phyloP scores from a whole-genome alignment of 371 early-diverging fungal genomes.

The Sanchytrium tribonematis region DNA sequence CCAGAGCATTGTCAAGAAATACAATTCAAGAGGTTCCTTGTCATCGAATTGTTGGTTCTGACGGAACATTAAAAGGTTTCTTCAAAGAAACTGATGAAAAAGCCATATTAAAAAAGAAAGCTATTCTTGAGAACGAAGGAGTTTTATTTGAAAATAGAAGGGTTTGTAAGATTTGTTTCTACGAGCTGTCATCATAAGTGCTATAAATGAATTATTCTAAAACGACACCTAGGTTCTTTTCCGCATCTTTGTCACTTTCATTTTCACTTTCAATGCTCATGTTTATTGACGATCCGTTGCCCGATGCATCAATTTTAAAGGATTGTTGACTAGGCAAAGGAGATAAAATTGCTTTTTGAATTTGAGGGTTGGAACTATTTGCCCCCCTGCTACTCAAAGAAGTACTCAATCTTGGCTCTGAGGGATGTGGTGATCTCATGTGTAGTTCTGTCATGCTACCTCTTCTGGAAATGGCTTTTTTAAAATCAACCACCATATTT shows the following conservation, averaged over 20 bases:
- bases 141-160: neutral
- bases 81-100: neutral
- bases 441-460: neutral
- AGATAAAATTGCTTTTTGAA: neutral
- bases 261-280: neutral
- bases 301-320: no score
- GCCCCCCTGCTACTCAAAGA: neutral
- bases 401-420: neutral
- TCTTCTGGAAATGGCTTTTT: neutral
- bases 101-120: neutral
- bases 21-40: constrained; percentile 55
- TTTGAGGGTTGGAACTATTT: no score
- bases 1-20: constrained; percentile 37
- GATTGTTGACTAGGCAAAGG: neutral
- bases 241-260: no score
- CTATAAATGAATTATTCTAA: no score
- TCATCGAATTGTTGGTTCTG: constrained; percentile 39
- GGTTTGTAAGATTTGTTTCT: neutral
- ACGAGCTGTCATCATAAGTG: no score
- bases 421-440: neutral
- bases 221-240: no score
- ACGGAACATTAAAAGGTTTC: constrained; percentile 5
- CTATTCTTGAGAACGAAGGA: neutral
- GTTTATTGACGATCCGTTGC: neutral
- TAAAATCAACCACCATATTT: neutral